These are phyloP conservation scores for Camelina neglecta DNA, from an alignment of 345 rosid species.

Conservation along the genomic window DNA sequence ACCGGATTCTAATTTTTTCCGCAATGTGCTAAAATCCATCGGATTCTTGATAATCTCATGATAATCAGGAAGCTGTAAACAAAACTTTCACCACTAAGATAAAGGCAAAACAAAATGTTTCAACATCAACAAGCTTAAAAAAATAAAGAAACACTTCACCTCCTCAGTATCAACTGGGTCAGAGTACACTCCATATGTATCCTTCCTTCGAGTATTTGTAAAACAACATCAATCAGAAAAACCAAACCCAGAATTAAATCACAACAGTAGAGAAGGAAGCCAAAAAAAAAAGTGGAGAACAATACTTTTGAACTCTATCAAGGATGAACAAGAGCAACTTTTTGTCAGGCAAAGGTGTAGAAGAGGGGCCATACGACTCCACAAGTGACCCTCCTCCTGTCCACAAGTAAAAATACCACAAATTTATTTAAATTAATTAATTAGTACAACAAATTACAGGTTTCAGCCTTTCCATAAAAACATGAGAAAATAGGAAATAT, in stretches of 20 bases:
- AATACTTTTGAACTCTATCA: conserved; percentile 96
- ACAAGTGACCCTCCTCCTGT: conserved; percentile 83
- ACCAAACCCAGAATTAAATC: conserved; percentile 37
- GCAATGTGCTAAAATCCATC: conserved; percentile 81
- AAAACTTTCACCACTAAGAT: conserved; percentile 13
- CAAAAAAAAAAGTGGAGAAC: conserved; percentile 21
- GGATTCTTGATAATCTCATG: conserved; percentile 76
- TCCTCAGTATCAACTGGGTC: conserved; percentile 91
- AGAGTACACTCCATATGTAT: conserved; percentile 88
- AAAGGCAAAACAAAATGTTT: not conserved
- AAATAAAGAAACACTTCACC: conserved; percentile 45
- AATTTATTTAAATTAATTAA: conserved; percentile 10
- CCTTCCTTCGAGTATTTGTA: conserved; percentile 65
- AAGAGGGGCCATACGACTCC: conserved; percentile 72
- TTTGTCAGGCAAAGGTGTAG: conserved; percentile 89
- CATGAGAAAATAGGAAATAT: conserved; percentile 26
- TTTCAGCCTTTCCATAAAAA: conserved; percentile 31
- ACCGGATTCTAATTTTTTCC: conserved; percentile 65
- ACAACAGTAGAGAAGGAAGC: not conserved
- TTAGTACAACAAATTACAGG: conserved; percentile 25
- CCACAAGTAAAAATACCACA: conserved; percentile 56
- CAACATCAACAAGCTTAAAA: not conserved
- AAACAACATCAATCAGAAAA: conserved; percentile 7
- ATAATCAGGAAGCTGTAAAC: conserved; percentile 87
- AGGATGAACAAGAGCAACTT: conserved; percentile 93